Evolutionary conservation across 305 asterid species (phyloP), one percentile per base, ranked within the genome.

Genomic region (Plantago coronopus): DNA sequence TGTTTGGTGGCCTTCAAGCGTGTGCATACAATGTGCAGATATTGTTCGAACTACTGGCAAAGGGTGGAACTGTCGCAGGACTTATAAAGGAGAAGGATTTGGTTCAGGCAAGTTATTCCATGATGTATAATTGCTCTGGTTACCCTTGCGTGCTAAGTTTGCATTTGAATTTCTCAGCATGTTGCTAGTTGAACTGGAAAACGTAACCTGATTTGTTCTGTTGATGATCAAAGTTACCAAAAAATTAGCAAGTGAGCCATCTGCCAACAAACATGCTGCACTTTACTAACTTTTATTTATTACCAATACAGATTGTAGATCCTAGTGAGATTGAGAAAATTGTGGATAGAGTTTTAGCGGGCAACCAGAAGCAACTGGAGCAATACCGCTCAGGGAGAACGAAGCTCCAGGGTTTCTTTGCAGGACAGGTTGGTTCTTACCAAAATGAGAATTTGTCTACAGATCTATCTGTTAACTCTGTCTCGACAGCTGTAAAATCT

Each of bases 361-460:
- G 74, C 45, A 94, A 81, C 69, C 99, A 93, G 13, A 88, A 84
- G 74, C 99, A 89, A 78, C 71, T 94, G 68, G 89, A 81, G 68
- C 96, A 94, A 64, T 94, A 89, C 65, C 84, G 89, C 25, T 84
- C 86, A 48, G 99, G 99, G 48, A 94, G 84, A 82, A 89, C 95
- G 38, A 94, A 83, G 85, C 79, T 94, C 14, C 88, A 87, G 74
- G 97, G 97, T 48, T 93, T 34, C 76, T 93, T 93, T 62, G 99
- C 97, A 65, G 99, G 99, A 71, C 99, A 93, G 95, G 98, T 93
- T 57, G 68, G 18, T 69, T 65, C 60, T 47, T 34, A 31, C 47
- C 31, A 20, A 61, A 66, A 50, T n/a, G 56, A 53, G 23, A 27
- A 15, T 57, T 42, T 48, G 51, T 48, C 63, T 17, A 19, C 56